Conservation (phyloP, 768 basidiomycete species). For the Multifurca ochricompacta region DNA sequence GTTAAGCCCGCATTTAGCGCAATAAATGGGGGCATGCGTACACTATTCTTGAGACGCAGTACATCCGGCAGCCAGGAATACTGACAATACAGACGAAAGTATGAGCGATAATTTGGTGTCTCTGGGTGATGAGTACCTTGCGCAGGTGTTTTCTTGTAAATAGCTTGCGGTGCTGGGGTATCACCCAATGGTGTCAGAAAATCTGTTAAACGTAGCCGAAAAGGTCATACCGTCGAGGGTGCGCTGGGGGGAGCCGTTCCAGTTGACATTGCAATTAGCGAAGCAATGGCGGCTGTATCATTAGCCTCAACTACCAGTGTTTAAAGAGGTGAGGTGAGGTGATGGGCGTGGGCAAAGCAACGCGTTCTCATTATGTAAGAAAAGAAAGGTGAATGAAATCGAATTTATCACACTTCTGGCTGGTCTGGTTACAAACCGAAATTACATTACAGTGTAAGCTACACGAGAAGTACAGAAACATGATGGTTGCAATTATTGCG, state of each 20-base stretch:
- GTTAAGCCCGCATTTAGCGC: slow-evolving; percentile 8
- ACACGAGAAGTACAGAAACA: slow-evolving; percentile 1
- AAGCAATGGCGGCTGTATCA: neutral
- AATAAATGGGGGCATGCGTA: slow-evolving; percentile 32
- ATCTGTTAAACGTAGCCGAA: neutral
- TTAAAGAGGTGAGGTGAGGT: too few species aligned
- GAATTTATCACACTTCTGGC: neutral
- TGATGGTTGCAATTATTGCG: neutral
- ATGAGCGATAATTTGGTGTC: neutral
- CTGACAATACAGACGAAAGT: slow-evolving; percentile 29
- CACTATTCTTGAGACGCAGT: slow-evolving; percentile 73
- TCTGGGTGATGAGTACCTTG: slow-evolving; percentile 16
- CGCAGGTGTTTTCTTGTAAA: slow-evolving; percentile 15
- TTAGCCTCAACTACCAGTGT: neutral
- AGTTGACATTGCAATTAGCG: neutral
- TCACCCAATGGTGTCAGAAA: neutral
- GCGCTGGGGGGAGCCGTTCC: neutral
- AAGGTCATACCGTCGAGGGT: neutral
- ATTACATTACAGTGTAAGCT: slow-evolving; percentile 11
- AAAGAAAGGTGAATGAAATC: neutral
- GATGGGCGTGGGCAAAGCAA: neutral
- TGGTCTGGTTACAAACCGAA: slow-evolving; percentile 18
- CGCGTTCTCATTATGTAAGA: neutral
- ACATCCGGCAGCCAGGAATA: slow-evolving; percentile 91
- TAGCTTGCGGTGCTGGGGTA: slow-evolving; percentile 15